Conservation (phyloP, 192 early-diverging fungal species). For the Dimargaris xerosporica region DNA sequence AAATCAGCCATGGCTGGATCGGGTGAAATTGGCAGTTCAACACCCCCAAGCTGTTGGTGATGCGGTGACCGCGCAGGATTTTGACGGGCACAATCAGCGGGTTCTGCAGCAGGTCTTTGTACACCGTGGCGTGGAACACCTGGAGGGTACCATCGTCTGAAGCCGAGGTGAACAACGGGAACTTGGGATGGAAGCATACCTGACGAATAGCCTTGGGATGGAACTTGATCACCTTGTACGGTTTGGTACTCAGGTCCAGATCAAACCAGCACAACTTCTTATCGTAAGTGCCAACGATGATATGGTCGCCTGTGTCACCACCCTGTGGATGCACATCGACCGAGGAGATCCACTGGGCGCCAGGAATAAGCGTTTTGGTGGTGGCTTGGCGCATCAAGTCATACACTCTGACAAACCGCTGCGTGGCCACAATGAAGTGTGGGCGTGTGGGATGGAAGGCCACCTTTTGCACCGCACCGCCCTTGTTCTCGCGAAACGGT, state of each 20-base stretch:
- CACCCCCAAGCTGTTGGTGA: constrained; percentile 57
- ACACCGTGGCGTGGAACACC: constrained; percentile 98
- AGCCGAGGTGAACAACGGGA: constrained; percentile 86
- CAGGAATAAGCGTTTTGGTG: constrained; percentile 65
- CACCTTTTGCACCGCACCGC: constrained; percentile 69
- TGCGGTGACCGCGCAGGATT: constrained; percentile 66
- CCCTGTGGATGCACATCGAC: constrained; percentile 84
- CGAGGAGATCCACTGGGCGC: constrained; percentile 90
- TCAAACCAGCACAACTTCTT: constrained; percentile 96
- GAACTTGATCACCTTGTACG: constrained; percentile 84
- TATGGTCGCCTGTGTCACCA: constrained; percentile 96
- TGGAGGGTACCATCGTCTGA: constrained; percentile 88
- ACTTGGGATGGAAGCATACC: constrained; percentile 69
- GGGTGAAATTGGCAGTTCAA: constrained; percentile 87
- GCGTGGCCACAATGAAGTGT: constrained; percentile 86
- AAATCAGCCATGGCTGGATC: constrained; percentile 91
- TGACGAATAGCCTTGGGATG: constrained; percentile 81
- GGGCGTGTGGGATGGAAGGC: constrained; percentile 89
- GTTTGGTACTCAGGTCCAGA: constrained; percentile 79
- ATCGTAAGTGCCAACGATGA: constrained; percentile 92
- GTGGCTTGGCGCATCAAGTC: constrained; percentile 80
- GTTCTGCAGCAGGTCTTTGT: constrained; percentile 88
- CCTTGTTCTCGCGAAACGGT: constrained; percentile 78
- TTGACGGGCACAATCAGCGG: constrained; percentile 98
- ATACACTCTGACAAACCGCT: constrained; percentile 86